Conservation (phyloP, 108 stramenopile species). For the Fragilariopsis cylindrus region DNA sequence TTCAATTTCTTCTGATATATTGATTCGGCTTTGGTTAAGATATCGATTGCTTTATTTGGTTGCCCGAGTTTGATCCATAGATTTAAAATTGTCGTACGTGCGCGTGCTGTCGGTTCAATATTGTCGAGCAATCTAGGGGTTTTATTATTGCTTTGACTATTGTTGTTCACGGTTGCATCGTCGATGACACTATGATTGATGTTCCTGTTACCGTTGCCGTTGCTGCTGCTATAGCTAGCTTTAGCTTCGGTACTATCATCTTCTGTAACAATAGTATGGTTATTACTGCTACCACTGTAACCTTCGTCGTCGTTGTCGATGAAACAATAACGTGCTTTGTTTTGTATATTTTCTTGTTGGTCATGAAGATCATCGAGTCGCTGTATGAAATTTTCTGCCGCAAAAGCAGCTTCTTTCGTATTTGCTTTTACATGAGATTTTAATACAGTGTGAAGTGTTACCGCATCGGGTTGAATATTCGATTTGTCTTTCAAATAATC, state of each 20-base stretch:
- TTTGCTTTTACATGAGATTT: constrained; percentile 27
- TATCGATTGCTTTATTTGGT: constrained; percentile 24
- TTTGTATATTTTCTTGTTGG: not conserved
- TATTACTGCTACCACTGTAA: too few species aligned
- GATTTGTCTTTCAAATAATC: constrained; percentile 10
- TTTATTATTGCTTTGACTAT: not conserved
- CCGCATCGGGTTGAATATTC: constrained; percentile 7
- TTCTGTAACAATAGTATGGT: too few species aligned
- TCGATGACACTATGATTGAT: not conserved
- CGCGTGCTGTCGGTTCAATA: constrained; percentile 20
- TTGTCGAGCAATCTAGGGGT: not conserved
- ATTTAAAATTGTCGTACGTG: constrained; percentile 24
- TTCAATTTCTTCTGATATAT: constrained; percentile 1
- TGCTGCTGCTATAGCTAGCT: too few species aligned
- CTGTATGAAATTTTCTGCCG: constrained; percentile 13
- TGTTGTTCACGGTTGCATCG: not conserved
- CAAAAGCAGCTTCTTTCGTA: constrained; percentile 12
- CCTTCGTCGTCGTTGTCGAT: too few species aligned
- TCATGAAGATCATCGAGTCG: constrained; percentile 7
- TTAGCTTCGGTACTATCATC: too few species aligned
- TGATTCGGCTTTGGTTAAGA: constrained; percentile 10
- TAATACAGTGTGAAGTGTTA: constrained; percentile 21
- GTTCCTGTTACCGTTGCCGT: not conserved
- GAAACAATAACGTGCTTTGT: too few species aligned
- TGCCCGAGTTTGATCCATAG: constrained; percentile 32